Base-by-base conservation (phyloP, 2,329 filamentous ascomycete species). In the Colletotrichum paranaense region DNA sequence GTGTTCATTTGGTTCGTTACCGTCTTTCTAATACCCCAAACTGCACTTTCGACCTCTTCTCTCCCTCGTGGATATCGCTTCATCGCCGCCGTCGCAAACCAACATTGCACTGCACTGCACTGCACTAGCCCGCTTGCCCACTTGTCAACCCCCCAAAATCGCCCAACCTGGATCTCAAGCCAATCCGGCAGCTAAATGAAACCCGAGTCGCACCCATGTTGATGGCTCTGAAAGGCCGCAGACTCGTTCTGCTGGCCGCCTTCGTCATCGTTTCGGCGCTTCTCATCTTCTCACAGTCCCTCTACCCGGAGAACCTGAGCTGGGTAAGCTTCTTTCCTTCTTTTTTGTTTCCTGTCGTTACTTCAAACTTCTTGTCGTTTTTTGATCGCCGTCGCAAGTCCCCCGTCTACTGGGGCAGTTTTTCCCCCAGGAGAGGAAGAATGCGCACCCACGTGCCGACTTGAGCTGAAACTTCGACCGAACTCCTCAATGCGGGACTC, bases 151-250 rank as follows among this genome's bases (percentile, higher is more conserved):
- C 14, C 32, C 53, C 28, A 38, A 68, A 52, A 53, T 30, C 60
- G 53, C 72, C 60, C 64, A 68, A 22, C 35, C 46, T 69, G 57
- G 62, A 71, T 70, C 49, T 73, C 67, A 66, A 68, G 71, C 65
- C 70, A 28, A 58, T 67, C 71, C 62, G 66, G 66, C 70, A 68
- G 38, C 58, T 68, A 63, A 66, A 66, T 75, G 71, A 74, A 57
- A 73, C 59, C 57, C 62, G 62, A 30, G 30, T 75, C 30, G 53
- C 56, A 53, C 62, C 72, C 57, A 68, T 75, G 74, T 22, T 75
- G 38, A 68, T 65, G 68, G 59, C 65, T 59, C 62, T 72, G 52
- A 74, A 75, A 67, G 72, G 72, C 68, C 74, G 74, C 56, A 66
- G 72, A 53, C 58, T 75, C 26, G 55, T 53, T 28, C 57, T 75